Base-by-base conservation (phyloP, 2,329 filamentous ascomycete genomes). In the Colletotrichum liaoningense region DNA sequence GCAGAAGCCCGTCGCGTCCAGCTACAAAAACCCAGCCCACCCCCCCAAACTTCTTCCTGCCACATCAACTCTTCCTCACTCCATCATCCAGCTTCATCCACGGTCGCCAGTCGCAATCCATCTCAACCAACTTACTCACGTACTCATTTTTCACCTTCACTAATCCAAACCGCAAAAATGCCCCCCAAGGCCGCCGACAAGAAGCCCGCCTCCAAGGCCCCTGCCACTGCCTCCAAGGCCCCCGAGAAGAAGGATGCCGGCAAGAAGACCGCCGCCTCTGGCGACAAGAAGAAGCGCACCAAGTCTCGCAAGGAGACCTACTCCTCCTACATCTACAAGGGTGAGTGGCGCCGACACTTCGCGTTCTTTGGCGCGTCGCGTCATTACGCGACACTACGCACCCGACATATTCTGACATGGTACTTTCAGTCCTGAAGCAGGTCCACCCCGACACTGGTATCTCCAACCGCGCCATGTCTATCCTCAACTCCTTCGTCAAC, bases 281-380 rank as follows among this genome's bases (percentile, higher is more conserved):
- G 97, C 77, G 97, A 98, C 81, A 98, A 98, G 95, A 99, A 99
- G 94, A 99, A 98, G 95, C 95, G 97, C 84, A 97, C 95, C 89
- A 99, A 99, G 95, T 94, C 95, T 79, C 93, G 97, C 88, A 98
- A 98, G 94, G 97, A 99, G 91, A 99, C 97, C n/a, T 99, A 99
- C 91, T 97, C 94, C 80, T 97, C 95, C 69, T 99, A 99, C 92
- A 99, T 99, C 88, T 99, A 98, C 94, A 99, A 98, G 91, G 97
- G 96, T 98, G 84, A 28, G 55, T 55, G 14, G 9, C 8, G 1
- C 9, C 1, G 1, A 4, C 16, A 2, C 14, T 14, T 42, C 6
- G 11, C 24, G 9, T 22, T 2, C n/a, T 12, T 35, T 19, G 33
- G 28, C 5, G 1, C 5, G 63, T 63, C 72, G 38, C 55, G 49